phyloP scores from a whole-genome alignment of 768 basidiomycete species.

The Lentinula detonsa region DNA sequence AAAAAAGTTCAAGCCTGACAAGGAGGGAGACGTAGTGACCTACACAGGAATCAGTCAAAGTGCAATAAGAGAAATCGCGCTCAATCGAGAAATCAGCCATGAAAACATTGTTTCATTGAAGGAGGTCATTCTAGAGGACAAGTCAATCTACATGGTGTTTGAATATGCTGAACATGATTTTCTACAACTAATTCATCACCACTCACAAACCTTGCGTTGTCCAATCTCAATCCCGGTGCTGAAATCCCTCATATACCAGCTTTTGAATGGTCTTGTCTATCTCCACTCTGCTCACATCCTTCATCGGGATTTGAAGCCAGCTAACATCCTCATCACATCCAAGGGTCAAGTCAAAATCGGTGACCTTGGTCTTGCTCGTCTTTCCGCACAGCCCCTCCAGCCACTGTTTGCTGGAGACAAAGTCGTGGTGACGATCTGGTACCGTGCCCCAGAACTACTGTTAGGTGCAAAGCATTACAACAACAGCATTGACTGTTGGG shows the following conservation, averaged over 20 bases:
- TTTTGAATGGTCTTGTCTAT: slow-evolving; percentile 90
- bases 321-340: slow-evolving; percentile 94
- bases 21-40: slow-evolving; percentile 92
- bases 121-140: slow-evolving; percentile 96
- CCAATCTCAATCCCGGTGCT: slow-evolving; percentile 73
- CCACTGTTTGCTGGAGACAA: slow-evolving; percentile 92
- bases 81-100: slow-evolving; percentile 86
- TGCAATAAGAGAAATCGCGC: slow-evolving; percentile 92
- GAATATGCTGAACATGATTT: slow-evolving; percentile 99
- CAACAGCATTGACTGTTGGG: slow-evolving; percentile 95
- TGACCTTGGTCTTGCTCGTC: slow-evolving; percentile 91
- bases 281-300: slow-evolving; percentile 93
- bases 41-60: slow-evolving; percentile 99
- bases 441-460: slow-evolving; percentile 93
- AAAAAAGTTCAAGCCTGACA: slow-evolving; percentile 99
- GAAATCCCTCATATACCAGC: slow-evolving; percentile 91
- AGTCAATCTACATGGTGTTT: slow-evolving; percentile 99
- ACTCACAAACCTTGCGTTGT: slow-evolving; percentile 82
- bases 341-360: slow-evolving; percentile 93
- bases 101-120: slow-evolving; percentile 88
- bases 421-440: slow-evolving; percentile 99
- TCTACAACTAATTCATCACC: slow-evolving; percentile 98
- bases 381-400: slow-evolving; percentile 88
- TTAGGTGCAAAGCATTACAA: slow-evolving; percentile 98
- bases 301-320: slow-evolving; percentile 97